Base-by-base conservation (phyloP, 305 asterid genomes). In the Andrographis paniculata region DNA sequence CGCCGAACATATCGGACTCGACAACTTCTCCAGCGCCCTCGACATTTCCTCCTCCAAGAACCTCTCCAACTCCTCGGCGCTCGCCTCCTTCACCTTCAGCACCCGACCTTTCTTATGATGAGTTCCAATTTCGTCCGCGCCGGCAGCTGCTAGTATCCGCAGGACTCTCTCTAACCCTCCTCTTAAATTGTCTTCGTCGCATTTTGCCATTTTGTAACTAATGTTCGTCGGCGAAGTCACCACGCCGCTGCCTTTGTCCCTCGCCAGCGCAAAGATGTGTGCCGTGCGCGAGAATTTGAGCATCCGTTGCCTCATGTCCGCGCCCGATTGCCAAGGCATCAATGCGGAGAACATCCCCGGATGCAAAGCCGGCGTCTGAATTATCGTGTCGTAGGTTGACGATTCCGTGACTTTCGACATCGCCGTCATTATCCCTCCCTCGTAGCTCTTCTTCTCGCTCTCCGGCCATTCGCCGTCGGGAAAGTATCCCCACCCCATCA, bases 121-220 rank as follows among this genome's bases (percentile, higher is more conserved):
- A 14, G 84, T 80, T 43, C 87, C 92, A 1, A 80, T 80, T 56
- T 74, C 92, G 43, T 80, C 87, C 0, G 92, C 92, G 17, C 92
- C 92, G 0, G 87, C 81, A 1, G 79, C 74, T 6, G 81, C 87
- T 38, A 80, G 23, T 42, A 80, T 69, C 68, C 79, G 45, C 30
- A 80, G 14, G 2, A 66, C 74, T 31, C 46, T 77, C 41, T 77
- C 87, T 1, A 72, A 19, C 0, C 92, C 92, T 9, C 4, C 52
- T 40, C 68, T 58, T 17, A 78, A 42, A 24, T 63, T 74, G 3
- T 61, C 77, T 47, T 61, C 64, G 46, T 80, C 84, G 0, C 17
- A 50, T 14, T 45, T 24, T 7, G 67, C 73, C 60, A 77, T 18
- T 5, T 63, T 63, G 67, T 80, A 77, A 43, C 50, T 53, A 48